Base-by-base conservation (phyloP, 805 yeast genomes). In the Zygosaccharomyces lentus region DNA sequence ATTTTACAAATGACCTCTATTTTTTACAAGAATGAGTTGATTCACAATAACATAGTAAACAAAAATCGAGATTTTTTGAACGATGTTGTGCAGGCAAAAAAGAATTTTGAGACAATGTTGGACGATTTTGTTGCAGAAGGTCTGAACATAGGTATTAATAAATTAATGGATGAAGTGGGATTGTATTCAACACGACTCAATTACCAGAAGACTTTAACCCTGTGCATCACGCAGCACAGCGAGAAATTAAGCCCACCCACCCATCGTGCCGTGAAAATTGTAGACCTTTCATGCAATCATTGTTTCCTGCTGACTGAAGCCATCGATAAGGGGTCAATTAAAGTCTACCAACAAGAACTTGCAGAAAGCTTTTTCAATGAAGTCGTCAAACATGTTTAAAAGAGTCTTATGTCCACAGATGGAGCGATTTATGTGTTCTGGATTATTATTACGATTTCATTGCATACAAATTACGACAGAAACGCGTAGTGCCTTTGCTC, bases 91-190 rank as follows among this genome's bases (percentile, higher is more conserved):
- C 87, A 83, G 56, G 77, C 82, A 32, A 95, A 93, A 59, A 86
- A 88, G 59, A 77, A 76, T 47, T 78, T 93, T 50, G 99, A 93
- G 59, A 79, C 79, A 6, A 70, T 80, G 67, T 76, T 93, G 9
- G 99, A 93, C 64, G 87, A 81, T 44, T 84, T 76, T 59, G 96
- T 93, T 15, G 99, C 98, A 0, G 86, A 85, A 58, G 99, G 99
- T 0, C 72, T 93, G 25, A 90, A 88, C 57, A 77, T 85, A n/a
- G 96, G 97, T 34, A 88, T 93, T 27, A 95, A 87, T 50, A 90
- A 89, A 8, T 72, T 93, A 31, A 81, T 89, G 66, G 84, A 79
- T 54, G 96, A 91, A 60, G 79, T 90, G 15, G 87, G 84, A 43
- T 75, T 50, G 71, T 79, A 2, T 79, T 75, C 51, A 70, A 73